Base-by-base conservation (phyloP, 768 basidiomycete species). In the Mrakia gelida region DNA sequence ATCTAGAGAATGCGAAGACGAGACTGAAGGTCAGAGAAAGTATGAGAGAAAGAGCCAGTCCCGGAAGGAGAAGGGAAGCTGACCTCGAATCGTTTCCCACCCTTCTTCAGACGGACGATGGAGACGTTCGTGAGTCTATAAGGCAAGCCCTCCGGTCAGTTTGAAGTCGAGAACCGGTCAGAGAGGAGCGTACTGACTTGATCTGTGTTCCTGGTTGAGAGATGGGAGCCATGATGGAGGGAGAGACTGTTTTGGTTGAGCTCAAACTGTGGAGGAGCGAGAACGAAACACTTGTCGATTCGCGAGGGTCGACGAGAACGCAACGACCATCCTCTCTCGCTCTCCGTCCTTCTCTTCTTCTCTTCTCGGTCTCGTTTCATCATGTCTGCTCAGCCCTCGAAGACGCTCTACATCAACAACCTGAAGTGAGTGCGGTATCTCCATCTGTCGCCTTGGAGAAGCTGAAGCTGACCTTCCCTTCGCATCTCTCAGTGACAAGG, bases 51-150 rank as follows among this genome's bases (percentile, higher is more conserved):
- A 52, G 49, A 52, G 49, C 49, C n/a, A n/a, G n/a, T n/a, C n/a
- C n/a, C 3, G 49, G 16, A 7, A 43, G 59, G n/a, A 30, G 34
- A 43, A 38, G 26, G 15, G 11, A n/a, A 30, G 83, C 86, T n/a
- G 81, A 94, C 95, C 88, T 99, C 97, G 84, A 97, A 98, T 71
- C 97, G 90, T 85, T 98, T 98, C 61, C 97, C 97, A 67, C 92
- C 94, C 84, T 98, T 98, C 88, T 95, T 97, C 71, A 97, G 87
- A 67, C 95, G 90, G 52, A 99, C 97, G 84, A 98, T 89, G 56
- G 94, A 94, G 78, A 98, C 96, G 83, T 99, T 99, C 10, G 97
- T 99, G 62, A 99, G 87, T 85, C 95, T 98, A 85, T 18, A 61
- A 41, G 54, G 68, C 49, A 15, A 74, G 72, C 70, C 75, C 21